phyloP scores from a whole-genome alignment of 495 filamentous ascomycete species.

The Penicillium tannophilum region DNA sequence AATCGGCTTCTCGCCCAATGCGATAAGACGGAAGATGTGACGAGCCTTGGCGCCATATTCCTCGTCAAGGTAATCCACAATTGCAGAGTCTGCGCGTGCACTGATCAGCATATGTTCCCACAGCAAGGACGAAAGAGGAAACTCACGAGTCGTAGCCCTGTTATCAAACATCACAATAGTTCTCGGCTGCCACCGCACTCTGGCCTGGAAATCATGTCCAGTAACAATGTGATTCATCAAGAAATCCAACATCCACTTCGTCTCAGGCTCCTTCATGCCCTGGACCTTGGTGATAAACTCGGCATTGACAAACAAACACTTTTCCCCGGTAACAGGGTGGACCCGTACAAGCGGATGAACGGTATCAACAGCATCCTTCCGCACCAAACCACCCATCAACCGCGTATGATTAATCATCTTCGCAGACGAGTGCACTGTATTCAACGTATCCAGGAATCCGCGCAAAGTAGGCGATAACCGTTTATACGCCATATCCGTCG shows the following conservation, averaged over 20 bases:
- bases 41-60: conserved; percentile 47
- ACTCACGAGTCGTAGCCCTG: conserved; percentile 58
- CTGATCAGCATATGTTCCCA: conserved; percentile 7
- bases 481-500: conserved; percentile 76
- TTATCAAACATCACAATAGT: conserved; percentile 91
- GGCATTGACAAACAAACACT: conserved; percentile 77
- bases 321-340: conserved; percentile 77
- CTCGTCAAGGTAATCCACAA: conserved; percentile 55
- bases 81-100: conserved; percentile 46
- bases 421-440: conserved; percentile 71
- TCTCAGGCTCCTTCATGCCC: conserved; percentile 66
- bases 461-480: conserved; percentile 68
- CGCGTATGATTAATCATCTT: conserved; percentile 71
- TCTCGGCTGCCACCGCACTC: conserved; percentile 80
- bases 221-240: conserved; percentile 82
- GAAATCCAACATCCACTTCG: conserved; percentile 72
- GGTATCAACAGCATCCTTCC: conserved; percentile 68
- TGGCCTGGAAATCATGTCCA: conserved; percentile 83
- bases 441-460: conserved; percentile 71
- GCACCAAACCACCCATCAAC: conserved; percentile 62
- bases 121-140: conserved; percentile 1
- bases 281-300: conserved; percentile 79
- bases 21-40: conserved; percentile 57
- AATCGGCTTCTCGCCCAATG: conserved; percentile 54
- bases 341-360: conserved; percentile 75